Conservation (phyloP, 2,329 filamentous ascomycete species). For the Berkeleyomyces rouxiae region DNA sequence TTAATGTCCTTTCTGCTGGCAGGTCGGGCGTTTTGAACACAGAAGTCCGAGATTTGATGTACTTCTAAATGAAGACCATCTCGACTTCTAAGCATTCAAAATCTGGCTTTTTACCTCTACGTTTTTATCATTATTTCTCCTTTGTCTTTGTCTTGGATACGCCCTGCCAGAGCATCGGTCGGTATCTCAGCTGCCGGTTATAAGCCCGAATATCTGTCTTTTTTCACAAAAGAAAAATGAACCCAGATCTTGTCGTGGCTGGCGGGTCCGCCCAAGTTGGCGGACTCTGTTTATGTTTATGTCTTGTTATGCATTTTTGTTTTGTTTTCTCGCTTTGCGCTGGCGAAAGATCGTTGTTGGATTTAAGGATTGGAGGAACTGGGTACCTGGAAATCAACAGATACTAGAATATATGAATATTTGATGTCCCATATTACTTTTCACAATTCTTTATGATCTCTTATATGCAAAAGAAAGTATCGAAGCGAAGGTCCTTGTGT, state of each 20-base stretch:
- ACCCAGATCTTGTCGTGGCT: neutral
- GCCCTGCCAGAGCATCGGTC: neutral
- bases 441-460: too few species aligned
- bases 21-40: neutral
- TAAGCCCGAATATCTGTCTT: neutral
- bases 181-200: constrained; percentile 3
- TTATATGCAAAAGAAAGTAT: too few species aligned
- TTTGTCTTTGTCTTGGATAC: neutral
- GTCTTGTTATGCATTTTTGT: neutral
- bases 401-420: neutral
- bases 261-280: neutral
- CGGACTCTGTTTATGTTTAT: constrained; percentile 1
- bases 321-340: neutral
- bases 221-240: neutral
- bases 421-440: neutral
- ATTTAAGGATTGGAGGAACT: neutral
- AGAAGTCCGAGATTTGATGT: neutral
- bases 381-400: neutral
- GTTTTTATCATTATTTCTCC: neutral
- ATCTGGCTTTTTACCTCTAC: neutral
- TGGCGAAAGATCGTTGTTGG: neutral
- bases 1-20: neutral
- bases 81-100: neutral
- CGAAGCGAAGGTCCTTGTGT: too few species aligned
- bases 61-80: neutral